phyloP scores from a whole-genome alignment of 1,284 basidiomycete genomes.

The Cerrena zonata region DNA sequence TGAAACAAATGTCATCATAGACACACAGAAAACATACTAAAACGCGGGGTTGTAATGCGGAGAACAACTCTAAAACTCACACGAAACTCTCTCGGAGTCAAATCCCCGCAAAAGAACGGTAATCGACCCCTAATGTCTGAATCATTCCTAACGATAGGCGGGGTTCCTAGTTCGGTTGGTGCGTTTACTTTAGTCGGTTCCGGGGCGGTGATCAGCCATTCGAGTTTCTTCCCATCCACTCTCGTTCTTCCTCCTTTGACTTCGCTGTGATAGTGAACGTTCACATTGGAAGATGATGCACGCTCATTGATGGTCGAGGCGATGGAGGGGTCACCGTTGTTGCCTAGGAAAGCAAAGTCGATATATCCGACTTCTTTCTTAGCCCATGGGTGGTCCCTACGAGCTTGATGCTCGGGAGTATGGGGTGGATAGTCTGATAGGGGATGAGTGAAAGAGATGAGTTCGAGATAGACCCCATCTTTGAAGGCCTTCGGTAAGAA shows the following conservation, averaged over 20 bases:
- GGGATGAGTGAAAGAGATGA: constrained; percentile 58
- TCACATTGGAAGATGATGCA: constrained; percentile 27
- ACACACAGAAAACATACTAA: too few species aligned
- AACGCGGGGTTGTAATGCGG: background rate
- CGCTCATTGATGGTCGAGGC: constrained; percentile 50
- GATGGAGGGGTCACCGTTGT: constrained; percentile 33
- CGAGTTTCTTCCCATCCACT: constrained; percentile 45
- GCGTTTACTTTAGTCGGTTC: constrained; percentile 4
- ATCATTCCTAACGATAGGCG: background rate
- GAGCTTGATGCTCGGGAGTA: constrained; percentile 37
- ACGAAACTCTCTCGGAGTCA: constrained; percentile 53
- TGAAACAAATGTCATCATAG: too few species aligned
- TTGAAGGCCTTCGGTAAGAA: too few species aligned
- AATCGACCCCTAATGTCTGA: constrained; percentile 30
- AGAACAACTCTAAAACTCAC: constrained; percentile 31
- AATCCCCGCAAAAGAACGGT: constrained; percentile 71
- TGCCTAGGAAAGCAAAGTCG: constrained; percentile 57
- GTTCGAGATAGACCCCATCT: constrained; percentile 62
- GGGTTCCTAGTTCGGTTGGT: background rate
- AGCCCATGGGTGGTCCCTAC: constrained; percentile 49
- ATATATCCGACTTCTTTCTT: constrained; percentile 54
- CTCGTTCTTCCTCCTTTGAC: constrained; percentile 45
- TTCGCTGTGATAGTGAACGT: constrained; percentile 36
- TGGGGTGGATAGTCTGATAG: constrained; percentile 44
- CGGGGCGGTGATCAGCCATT: constrained; percentile 53